Evolutionary conservation across 2,329 filamentous ascomycete species (phyloP).

Genomic region (Colletotrichum sansevieriae): DNA sequence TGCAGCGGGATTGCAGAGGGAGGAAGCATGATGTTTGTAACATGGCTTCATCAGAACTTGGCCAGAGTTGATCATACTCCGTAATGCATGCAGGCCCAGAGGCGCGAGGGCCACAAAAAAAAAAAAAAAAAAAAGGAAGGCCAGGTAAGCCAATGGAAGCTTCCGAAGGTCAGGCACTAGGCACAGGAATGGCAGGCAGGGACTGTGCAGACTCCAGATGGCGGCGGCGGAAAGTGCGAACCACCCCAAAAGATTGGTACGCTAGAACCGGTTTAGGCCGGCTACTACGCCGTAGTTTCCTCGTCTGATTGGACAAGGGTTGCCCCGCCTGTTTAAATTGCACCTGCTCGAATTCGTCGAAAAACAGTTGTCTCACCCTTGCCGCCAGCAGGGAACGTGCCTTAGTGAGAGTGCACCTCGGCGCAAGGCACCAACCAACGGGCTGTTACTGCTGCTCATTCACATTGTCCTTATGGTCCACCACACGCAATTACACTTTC

Average conservation of each 20-base stretch:
- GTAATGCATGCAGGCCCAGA: no score
- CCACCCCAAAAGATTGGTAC: neutral
- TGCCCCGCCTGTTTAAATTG: constrained; percentile 26
- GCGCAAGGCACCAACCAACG: constrained; percentile 24
- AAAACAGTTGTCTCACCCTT: constrained; percentile 40
- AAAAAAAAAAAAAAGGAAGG: no score
- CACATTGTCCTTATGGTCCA: neutral
- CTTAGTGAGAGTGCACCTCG: neutral
- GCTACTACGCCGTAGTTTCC: neutral
- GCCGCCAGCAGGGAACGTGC: constrained; percentile 18
- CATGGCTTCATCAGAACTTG: no score
- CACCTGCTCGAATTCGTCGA: constrained; percentile 33
- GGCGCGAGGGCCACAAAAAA: no score
- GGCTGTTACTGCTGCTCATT: constrained; percentile 12
- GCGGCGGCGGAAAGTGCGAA: no score
- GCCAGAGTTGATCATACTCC: no score
- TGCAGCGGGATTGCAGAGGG: neutral
- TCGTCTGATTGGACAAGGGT: constrained; percentile 22
- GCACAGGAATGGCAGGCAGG: no score
- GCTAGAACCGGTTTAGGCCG: neutral
- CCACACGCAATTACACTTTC: no score
- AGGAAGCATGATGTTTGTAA: constrained; percentile 26
- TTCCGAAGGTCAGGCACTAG: no score
- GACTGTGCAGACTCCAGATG: no score
- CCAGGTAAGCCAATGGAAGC: no score